Base-by-base conservation (phyloP, 2,329 filamentous ascomycete genomes). In the Colletotrichum limetticola region DNA sequence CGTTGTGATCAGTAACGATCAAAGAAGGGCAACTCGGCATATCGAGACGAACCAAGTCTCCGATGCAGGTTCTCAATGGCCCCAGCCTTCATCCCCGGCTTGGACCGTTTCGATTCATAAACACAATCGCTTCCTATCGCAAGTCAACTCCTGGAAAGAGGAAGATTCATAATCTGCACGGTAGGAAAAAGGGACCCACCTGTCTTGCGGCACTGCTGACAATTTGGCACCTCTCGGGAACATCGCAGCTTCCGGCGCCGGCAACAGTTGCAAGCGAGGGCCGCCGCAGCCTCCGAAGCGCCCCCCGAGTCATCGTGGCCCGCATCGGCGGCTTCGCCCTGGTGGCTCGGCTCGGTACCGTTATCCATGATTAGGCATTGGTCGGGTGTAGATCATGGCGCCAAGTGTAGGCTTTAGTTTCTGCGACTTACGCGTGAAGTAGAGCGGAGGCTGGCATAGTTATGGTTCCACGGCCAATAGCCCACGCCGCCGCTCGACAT, bases 201-300 rank as follows among this genome's bases (percentile, higher is more conserved):
- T 79, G 75, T 67, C 32, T 70, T 74, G 72, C 81, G 82, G 37
- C 66, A 58, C 66, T 82, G 78, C 3, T 76, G 75, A 66, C 81
- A 82, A 6, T 73, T 64, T 19, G 80, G 80, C 42, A 77, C 75
- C 53, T 83, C 79, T 24, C 80, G 76, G n/a, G 79, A 81, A 74
- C 81, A 83, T 61, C 76, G 78, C 53, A 83, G 76, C 75, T 83
- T 83, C 4, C 80, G 77, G 61, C 74, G 77, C 28, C 80, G 77
- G 57, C 81, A 83, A 4, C 79, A 66, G 52, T 74, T 74, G 62
- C 71, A 74, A 5, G 71, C 61, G 28, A 74, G 67, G 6, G 61
- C 66, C 76, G 85, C 79, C 37, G 83, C 90, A 30, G 87, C 84
- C 37, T 88, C 88, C 72, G 86, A 84, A 71, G 83, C 83, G 19